A percentile compares a stretch with the other conserved stretches of the same genome.
Evolutionary conservation across 78 protist species (phyloP).

Genomic region (slime mould (Dictyostelium discoideum)): dicty_2.7 NC_007089.4:2574501-2575000

Average conservation of each 20-base stretch:
- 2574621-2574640: not conserved
- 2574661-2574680: not conserved
- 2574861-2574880: not conserved
- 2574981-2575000: not conserved
- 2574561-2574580: not conserved
- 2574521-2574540: conserved; percentile 5
- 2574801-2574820: not conserved
- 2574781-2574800: not conserved
- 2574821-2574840: not conserved
- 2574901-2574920: not conserved
- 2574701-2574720: not conserved
- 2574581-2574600: not conserved
- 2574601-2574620: not conserved
- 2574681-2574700: not conserved
- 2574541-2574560: not conserved
- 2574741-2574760: not conserved
- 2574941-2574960: not conserved
- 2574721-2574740: not conserved
- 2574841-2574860: not conserved
- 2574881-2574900: not conserved
- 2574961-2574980: conserved; percentile 1
- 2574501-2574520: conserved; percentile 75
- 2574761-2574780: not conserved
- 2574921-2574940: not conserved
- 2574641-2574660: not conserved